phyloP scores from a whole-genome alignment of 805 yeast species.

The Grigorovia jiainica region DNA sequence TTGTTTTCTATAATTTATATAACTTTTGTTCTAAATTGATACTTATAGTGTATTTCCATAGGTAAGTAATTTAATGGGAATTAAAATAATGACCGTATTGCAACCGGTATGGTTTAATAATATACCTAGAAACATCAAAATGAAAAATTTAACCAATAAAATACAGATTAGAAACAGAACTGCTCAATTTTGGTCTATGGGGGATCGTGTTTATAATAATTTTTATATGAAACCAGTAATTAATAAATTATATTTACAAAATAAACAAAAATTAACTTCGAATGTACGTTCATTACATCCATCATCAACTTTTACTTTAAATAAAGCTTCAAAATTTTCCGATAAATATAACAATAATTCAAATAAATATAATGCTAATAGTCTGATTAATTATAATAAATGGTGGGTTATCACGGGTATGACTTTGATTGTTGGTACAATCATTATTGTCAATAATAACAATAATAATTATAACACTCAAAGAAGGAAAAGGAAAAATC shows the following conservation, averaged over 20 bases:
- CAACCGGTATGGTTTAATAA: neutral
- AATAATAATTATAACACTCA: conserved; percentile 23
- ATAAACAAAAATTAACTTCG: neutral
- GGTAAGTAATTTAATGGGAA: too few species aligned
- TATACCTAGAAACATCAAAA: neutral
- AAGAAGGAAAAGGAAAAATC: conserved; percentile 21
- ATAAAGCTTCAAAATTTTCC: too few species aligned
- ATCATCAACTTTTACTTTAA: neutral
- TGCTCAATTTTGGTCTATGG: neutral
- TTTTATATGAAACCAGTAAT: neutral
- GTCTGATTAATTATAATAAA: conserved; percentile 10
- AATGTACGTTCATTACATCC: neutral
- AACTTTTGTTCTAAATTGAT: too few species aligned
- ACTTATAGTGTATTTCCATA: too few species aligned
- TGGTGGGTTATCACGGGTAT: conserved; percentile 25
- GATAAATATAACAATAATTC: too few species aligned
- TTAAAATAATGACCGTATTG: neutral
- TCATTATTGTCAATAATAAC: conserved; percentile 14
- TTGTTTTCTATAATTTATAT: too few species aligned
- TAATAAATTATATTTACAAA: neutral
- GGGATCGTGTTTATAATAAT: neutral
- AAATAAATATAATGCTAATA: too few species aligned
- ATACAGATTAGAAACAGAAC: neutral
- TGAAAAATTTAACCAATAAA: neutral
- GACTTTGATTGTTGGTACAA: conserved; percentile 21